Base-by-base conservation (phyloP, 2,329 filamentous ascomycete genomes). In the Monilinia fructicola region DNA sequence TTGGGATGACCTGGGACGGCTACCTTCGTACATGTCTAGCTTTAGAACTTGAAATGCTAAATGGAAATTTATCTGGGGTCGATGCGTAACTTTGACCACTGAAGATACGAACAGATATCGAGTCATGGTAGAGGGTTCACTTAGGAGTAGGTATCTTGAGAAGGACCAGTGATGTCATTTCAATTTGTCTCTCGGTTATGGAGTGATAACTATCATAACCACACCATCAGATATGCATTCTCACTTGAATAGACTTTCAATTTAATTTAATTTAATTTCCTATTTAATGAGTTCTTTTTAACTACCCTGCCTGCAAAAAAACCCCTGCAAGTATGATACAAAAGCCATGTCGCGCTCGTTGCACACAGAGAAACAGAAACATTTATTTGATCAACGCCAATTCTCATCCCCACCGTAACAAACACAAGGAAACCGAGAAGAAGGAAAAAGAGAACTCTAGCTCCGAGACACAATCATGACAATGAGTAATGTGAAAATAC, bases 281-380 rank as follows among this genome's bases (percentile, higher is more conserved):
- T 50, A 61, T 50, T 52, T 38, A 50, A 18, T 26, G 58, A 52
- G 40, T 50, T 61, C n/a, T 38, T 50, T 61, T 61, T 38, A 16
- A 61, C n/a, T 50, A 61, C 58, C 58, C 44, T 50, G 58, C 58
- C 42, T 61, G 44, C 58, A 60, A 61, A 61, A 61, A 38, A 59
- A 48, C 56, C 58, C 58, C 44, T 61, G 58, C 44, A 50, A 61
- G 58, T 61, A 61, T 61, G 58, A 61, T 61, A 52, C 44, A 61
- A 61, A 61, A 61, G 58, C 44, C 46, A 61, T 61, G 58, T 14
- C 40, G 58, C 58, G n/a, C 35, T 60, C 44, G 31, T 61, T 61
- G 58, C 58, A 61, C 31, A 61, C 28, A 50, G 50, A 50, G 31
- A 61, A 56, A 26, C 28, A 50, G 58, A 60, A 58, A 61, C 14